Evolutionary conservation across 2,329 filamentous ascomycete species (phyloP).

Genomic region (Ophiosphaerella korrae): DNA sequence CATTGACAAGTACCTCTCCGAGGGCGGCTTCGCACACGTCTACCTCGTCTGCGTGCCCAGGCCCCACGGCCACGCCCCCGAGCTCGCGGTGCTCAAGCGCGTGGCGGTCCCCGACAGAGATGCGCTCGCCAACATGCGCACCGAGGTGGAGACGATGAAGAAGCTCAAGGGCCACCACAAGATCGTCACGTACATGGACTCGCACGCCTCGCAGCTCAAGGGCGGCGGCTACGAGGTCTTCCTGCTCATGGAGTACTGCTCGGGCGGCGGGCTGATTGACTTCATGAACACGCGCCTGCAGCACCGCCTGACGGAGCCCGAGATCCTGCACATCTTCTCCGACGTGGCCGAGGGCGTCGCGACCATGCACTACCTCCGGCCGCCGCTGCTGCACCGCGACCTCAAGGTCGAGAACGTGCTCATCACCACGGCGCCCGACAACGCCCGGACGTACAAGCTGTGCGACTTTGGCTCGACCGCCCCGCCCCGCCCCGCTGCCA

Average conservation of each 20-base stretch:
- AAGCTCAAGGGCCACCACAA: slow-evolving; percentile 94
- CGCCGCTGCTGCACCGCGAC: slow-evolving; percentile 88
- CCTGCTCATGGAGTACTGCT: slow-evolving; percentile 96
- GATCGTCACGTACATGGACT: slow-evolving; percentile 98
- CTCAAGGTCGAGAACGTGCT: slow-evolving; percentile 98
- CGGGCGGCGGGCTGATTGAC: slow-evolving; percentile 93
- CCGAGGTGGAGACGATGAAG: slow-evolving; percentile 99
- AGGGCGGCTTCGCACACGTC: slow-evolving; percentile 97
- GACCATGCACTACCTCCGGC: slow-evolving; percentile 98
- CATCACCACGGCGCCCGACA: slow-evolving; percentile 72
- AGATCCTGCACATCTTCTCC: slow-evolving; percentile 95
- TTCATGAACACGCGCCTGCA: slow-evolving; percentile 99
- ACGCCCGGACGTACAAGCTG: slow-evolving; percentile 79
- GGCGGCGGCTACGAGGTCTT: slow-evolving; percentile 98
- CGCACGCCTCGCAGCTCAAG: slow-evolving; percentile 90
- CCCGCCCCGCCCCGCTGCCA: slow-evolving; percentile 80
- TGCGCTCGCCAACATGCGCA: slow-evolving; percentile 92
- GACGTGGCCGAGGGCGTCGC: slow-evolving; percentile 96
- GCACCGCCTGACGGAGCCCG: slow-evolving; percentile 93
- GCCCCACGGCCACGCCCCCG: slow-evolving; percentile 74
- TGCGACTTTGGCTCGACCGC: slow-evolving; percentile 98
- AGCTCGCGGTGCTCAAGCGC: slow-evolving; percentile 86
- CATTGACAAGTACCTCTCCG: slow-evolving; percentile 96
- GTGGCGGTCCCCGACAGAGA: slow-evolving; percentile 97
- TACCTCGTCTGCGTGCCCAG: slow-evolving; percentile 86